These are phyloP conservation scores for Anthostomella pinea DNA, from an alignment of 2,329 filamentous ascomycete genomes.

Conservation along the genomic window DNA sequence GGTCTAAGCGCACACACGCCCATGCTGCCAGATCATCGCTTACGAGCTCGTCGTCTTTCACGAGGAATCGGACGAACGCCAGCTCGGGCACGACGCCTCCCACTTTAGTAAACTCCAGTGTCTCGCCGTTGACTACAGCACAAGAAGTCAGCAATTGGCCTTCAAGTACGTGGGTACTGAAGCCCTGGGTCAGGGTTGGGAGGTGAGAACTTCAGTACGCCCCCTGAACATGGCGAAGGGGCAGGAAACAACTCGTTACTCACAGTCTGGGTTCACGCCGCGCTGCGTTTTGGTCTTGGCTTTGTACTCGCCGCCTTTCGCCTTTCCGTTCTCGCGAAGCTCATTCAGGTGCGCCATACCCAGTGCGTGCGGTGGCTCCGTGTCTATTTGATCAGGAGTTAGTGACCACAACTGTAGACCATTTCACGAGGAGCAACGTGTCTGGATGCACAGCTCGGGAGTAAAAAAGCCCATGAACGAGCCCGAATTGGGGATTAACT, in stretches of 20 bases:
- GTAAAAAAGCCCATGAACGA: too few relatives aligned
- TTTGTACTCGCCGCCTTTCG: conserved; percentile 57
- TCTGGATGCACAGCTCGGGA: too few relatives aligned
- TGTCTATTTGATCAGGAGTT: too few relatives aligned
- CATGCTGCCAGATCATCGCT: conserved; percentile 79
- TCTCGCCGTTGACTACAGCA: conserved; percentile 55
- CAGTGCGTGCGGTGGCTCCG: conserved; percentile 49
- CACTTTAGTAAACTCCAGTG: conserved; percentile 54
- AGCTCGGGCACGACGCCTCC: conserved; percentile 63
- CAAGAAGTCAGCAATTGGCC: too few relatives aligned
- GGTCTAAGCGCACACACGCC: conserved; percentile 83
- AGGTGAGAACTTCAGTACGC: too few relatives aligned
- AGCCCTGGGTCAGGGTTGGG: too few relatives aligned
- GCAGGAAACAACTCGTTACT: too few relatives aligned
- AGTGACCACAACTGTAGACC: too few relatives aligned
- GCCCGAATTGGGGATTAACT: too few relatives aligned
- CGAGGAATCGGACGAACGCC: conserved; percentile 76
- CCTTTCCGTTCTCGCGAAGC: conserved; percentile 46
- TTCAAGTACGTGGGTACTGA: too few relatives aligned
- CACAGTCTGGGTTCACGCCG: conserved; percentile 63
- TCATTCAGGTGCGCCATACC: conserved; percentile 13
- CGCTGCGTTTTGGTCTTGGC: conserved; percentile 56
- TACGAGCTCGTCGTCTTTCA: conserved; percentile 82
- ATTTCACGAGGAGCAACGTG: too few relatives aligned
- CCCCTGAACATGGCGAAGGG: too few relatives aligned